phyloP scores from a whole-genome alignment of 306 rosid species.

The Sesbania bispinosa region DNA sequence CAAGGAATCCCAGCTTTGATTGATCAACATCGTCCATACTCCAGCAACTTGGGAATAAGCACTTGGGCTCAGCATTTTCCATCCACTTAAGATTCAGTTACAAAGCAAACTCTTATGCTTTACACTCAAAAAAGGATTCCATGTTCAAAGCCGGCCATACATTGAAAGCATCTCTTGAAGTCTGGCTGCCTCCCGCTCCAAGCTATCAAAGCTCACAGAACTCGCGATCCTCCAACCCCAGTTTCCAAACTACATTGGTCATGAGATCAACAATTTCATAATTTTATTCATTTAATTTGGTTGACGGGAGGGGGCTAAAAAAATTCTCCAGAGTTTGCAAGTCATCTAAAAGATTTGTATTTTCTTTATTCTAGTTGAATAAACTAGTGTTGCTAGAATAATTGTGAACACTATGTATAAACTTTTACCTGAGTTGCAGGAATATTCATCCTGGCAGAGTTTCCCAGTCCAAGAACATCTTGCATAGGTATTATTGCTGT shows the following conservation, averaged over 20 bases:
- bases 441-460: conserved; percentile 88
- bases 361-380: neutral
- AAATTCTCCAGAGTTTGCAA: neutral
- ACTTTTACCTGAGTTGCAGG: conserved; percentile 93
- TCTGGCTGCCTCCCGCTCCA: conserved; percentile 64
- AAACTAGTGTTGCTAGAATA: conserved; percentile 2
- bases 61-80: neutral
- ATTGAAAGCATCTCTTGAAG: conserved; percentile 54
- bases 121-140: conserved; percentile 5
- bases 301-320: neutral
- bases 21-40: conserved; percentile 10
- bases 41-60: neutral
- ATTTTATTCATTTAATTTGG: neutral
- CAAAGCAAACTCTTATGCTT: conserved; percentile 16
- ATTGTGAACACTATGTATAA: neutral
- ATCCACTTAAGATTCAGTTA: neutral
- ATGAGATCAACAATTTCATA: conserved; percentile 25
- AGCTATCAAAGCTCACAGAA: conserved; percentile 61
- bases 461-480: conserved; percentile 81
- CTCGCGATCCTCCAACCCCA: conserved; percentile 87
- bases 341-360: neutral
- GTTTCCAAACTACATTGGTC: conserved; percentile 66
- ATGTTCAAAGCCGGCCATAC: conserved; percentile 71
- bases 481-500: conserved; percentile 85
- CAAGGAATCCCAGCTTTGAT: neutral